Evolutionary conservation across 352 stramenopile genomes (phyloP).

Genomic region (Globisporangium solare): DNA sequence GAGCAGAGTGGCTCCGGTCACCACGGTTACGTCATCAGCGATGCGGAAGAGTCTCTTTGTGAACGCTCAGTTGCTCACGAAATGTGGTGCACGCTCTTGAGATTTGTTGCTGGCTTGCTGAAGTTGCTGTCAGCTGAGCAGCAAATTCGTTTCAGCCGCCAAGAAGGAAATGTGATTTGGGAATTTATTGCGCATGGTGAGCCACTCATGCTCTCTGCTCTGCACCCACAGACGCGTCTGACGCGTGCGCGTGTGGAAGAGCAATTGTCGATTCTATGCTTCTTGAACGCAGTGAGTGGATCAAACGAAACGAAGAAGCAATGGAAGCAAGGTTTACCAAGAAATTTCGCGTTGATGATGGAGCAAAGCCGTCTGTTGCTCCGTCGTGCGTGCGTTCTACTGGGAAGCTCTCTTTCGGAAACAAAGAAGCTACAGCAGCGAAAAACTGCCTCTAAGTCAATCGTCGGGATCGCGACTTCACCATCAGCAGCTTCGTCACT

Average conservation of each 20-base stretch:
- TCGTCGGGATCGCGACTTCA: constrained; percentile 29
- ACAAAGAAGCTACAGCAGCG: constrained; percentile 18
- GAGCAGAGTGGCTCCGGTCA: constrained; percentile 26
- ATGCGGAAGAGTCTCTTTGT: constrained; percentile 6
- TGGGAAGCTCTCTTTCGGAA: constrained; percentile 45
- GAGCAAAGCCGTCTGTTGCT: constrained; percentile 57
- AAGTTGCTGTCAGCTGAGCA: constrained; percentile 19
- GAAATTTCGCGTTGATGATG: constrained; percentile 50
- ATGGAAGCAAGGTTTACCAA: constrained; percentile 56
- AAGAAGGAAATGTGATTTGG: constrained; percentile 30
- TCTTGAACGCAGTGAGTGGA: constrained; percentile 43
- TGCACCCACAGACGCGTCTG: constrained; percentile 28
- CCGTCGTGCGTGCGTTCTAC: constrained; percentile 44
- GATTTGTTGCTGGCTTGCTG: constrained; percentile 38
- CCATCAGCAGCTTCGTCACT: constrained; percentile 21
- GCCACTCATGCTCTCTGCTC: constrained; percentile 28
- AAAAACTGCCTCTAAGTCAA: constrained; percentile 17
- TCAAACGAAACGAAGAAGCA: constrained; percentile 24
- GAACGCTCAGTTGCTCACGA: constrained; percentile 40
- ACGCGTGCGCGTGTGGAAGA: constrained; percentile 46
- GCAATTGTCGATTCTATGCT: constrained; percentile 35
- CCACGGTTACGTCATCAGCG: constrained; percentile 29
- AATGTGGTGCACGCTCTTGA: constrained; percentile 58
- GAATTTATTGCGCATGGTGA: constrained; percentile 55
- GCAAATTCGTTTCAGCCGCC: constrained; percentile 4